phyloP scores from a whole-genome alignment of 768 basidiomycete species.

The Ramaria sp. region DNA sequence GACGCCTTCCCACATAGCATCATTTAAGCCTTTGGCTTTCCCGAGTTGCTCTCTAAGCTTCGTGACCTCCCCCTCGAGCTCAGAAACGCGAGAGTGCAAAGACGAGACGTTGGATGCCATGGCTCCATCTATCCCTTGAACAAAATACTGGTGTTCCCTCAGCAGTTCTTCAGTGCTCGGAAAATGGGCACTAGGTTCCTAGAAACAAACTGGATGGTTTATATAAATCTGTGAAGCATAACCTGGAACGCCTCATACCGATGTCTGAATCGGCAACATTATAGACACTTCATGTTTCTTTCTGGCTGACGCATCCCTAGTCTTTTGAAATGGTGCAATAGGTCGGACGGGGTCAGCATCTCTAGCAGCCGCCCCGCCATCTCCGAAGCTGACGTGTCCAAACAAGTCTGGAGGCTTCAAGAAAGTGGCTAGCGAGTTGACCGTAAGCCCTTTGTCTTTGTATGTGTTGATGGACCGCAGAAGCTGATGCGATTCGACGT shows the following conservation, averaged over 20 bases:
- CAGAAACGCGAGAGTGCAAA: conserved; percentile 45
- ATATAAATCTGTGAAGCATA: not conserved
- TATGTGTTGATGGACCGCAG: conserved; percentile 70
- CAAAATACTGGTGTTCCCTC: conserved; percentile 56
- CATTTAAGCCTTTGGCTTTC: conserved; percentile 85
- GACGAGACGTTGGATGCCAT: conserved; percentile 17
- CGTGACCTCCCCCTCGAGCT: conserved; percentile 65
- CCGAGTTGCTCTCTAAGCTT: conserved; percentile 57
- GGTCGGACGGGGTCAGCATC: conserved; percentile 58
- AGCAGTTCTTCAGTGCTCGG: conserved; percentile 39
- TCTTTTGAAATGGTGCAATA: conserved; percentile 61
- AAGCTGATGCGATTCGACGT: conserved; percentile 83
- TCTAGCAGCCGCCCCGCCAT: conserved; percentile 25
- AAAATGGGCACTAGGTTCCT: conserved; percentile 25
- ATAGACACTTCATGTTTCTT: conserved; percentile 63
- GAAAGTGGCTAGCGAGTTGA: conserved; percentile 68
- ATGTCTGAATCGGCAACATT: conserved; percentile 38
- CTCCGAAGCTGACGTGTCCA: conserved; percentile 57
- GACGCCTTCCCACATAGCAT: conserved; percentile 85
- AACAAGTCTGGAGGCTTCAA: conserved; percentile 82
- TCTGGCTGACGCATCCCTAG: conserved; percentile 53
- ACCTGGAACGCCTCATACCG: conserved; percentile 23
- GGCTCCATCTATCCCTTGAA: conserved; percentile 27
- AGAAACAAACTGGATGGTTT: not conserved
- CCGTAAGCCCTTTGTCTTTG: conserved; percentile 40